Conservation (phyloP, 805 yeast genomes). For the Starmerella khaoyaiensis region DNA sequence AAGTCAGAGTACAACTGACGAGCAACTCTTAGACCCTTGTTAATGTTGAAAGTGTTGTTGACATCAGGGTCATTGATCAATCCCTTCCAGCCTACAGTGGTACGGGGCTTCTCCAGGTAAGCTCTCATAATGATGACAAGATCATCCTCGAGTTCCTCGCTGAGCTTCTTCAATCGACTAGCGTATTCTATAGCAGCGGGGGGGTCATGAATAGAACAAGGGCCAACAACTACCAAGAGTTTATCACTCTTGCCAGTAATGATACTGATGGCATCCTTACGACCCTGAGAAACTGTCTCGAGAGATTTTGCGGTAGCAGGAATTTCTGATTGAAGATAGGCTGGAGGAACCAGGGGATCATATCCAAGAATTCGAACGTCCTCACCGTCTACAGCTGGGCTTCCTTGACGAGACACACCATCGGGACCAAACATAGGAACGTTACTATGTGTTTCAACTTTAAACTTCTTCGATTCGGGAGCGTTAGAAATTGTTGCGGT, state of each 20-base stretch:
- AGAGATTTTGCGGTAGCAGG: conserved; percentile 47
- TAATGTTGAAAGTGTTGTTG: conserved; percentile 82
- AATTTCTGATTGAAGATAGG: conserved; percentile 71
- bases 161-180: conserved; percentile 45
- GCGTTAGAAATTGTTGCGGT: background rate
- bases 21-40: conserved; percentile 81
- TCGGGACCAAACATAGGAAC: conserved; percentile 28
- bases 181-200: conserved; percentile 84
- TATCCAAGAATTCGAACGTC: conserved; percentile 53
- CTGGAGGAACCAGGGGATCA: conserved; percentile 92
- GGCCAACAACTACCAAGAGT: conserved; percentile 80
- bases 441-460: background rate
- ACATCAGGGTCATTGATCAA: conserved; percentile 93
- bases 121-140: conserved; percentile 90
- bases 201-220: conserved; percentile 92
- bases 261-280: conserved; percentile 65
- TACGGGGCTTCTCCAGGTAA: conserved; percentile 94
- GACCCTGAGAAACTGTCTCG: conserved; percentile 58
- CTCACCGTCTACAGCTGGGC: conserved; percentile 45
- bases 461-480: conserved; percentile 11
- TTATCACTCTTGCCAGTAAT: conserved; percentile 70
- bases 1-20: conserved; percentile 74
- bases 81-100: conserved; percentile 99
- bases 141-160: conserved; percentile 62
- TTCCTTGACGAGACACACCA: conserved; percentile 18